Percentiles rank a stretch among this genome's conserved stretches.
These are phyloP conservation scores for Millerozyma acaciae DNA, from an alignment of 805 yeast genomes.

Conservation along the genomic window DNA sequence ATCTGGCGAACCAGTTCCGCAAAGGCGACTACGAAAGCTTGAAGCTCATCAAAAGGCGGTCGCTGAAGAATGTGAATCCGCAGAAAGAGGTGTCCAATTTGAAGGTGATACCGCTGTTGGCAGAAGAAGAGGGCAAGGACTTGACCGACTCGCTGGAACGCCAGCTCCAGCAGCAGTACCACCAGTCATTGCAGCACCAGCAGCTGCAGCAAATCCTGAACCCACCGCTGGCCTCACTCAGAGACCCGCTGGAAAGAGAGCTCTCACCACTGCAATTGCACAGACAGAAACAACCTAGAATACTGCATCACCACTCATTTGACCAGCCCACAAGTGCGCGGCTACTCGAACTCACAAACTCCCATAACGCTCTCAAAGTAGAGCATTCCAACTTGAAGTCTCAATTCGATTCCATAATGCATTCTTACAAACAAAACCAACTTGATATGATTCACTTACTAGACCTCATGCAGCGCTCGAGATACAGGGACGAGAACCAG, in stretches of 20 bases:
- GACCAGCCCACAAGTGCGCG: conserved; percentile 7
- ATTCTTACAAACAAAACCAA: conserved; percentile 47
- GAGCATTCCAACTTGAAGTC: conserved; percentile 41
- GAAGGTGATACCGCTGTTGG: conserved; percentile 23
- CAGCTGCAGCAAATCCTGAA: conserved; percentile 5
- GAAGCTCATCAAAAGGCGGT: conserved; percentile 73
- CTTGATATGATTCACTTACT: conserved; percentile 50
- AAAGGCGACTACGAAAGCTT: conserved; percentile 77
- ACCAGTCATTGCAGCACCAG: conserved; percentile 11
- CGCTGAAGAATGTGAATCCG: conserved; percentile 39
- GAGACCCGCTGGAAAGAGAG: conserved; percentile 3
- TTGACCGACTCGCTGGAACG: conserved; percentile 1
- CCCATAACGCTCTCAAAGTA: conserved; percentile 33
- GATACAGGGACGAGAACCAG: conserved; percentile 7
- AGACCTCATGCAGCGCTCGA: conserved; percentile 31
- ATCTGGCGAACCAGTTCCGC: conserved; percentile 70
- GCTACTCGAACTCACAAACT: conserved; percentile 35
- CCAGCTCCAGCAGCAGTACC: conserved; percentile 8
- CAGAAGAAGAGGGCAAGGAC: not conserved
- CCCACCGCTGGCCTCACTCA: conserved; percentile 2
- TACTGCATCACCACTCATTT: conserved; percentile 11
- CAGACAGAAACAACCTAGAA: conserved; percentile 8
- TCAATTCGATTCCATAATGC: conserved; percentile 45
- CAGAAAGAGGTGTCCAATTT: conserved; percentile 38
- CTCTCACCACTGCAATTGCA: conserved; percentile 1